Evolutionary conservation across 2,329 filamentous ascomycete species (phyloP).

Genomic region (Penicillium sp.): DNA sequence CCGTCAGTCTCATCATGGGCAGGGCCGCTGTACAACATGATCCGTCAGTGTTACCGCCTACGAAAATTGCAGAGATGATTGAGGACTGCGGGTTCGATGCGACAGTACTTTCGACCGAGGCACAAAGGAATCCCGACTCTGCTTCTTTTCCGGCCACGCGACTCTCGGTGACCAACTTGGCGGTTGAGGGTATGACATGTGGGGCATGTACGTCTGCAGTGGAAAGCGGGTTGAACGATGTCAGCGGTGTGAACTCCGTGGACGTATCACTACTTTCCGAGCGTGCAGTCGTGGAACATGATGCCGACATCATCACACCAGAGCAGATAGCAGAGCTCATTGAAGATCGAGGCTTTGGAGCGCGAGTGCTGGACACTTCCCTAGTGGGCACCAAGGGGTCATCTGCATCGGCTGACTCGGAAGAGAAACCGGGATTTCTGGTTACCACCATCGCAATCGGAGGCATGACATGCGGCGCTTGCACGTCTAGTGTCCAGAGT

Average conservation of each 20-base stretch:
- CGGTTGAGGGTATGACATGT: slow-evolving; percentile 86
- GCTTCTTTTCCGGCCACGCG: slow-evolving; percentile 24
- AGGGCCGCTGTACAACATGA: slow-evolving; percentile 93
- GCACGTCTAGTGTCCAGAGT: slow-evolving; percentile 84
- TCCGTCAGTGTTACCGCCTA: slow-evolving; percentile 67
- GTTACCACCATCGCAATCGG: slow-evolving; percentile 86
- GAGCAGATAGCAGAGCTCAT: slow-evolving; percentile 58
- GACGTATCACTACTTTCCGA: slow-evolving; percentile 82
- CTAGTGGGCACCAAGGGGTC: slow-evolving; percentile 29
- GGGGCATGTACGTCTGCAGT: slow-evolving; percentile 85
- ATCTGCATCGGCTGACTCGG: slow-evolving; percentile 36
- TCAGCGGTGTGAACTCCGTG: slow-evolving; percentile 70
- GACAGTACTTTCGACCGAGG: slow-evolving; percentile 77
- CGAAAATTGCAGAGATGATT: slow-evolving; percentile 77
- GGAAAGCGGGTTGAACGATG: slow-evolving; percentile 73
- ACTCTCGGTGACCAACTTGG: slow-evolving; percentile 68
- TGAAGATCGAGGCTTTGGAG: slow-evolving; percentile 73
- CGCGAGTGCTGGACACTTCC: slow-evolving; percentile 71
- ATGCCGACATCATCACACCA: slow-evolving; percentile 55
- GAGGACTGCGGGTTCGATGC: slow-evolving; percentile 92
- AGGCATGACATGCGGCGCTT: slow-evolving; percentile 97
- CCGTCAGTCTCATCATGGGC: slow-evolving; percentile 91
- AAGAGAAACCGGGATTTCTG: slow-evolving; percentile 43
- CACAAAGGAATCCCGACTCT: slow-evolving; percentile 42
- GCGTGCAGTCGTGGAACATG: slow-evolving; percentile 80